Base-by-base conservation (phyloP, 2,329 filamentous ascomycete species). In the Thermomyces lanuginosus region DNA sequence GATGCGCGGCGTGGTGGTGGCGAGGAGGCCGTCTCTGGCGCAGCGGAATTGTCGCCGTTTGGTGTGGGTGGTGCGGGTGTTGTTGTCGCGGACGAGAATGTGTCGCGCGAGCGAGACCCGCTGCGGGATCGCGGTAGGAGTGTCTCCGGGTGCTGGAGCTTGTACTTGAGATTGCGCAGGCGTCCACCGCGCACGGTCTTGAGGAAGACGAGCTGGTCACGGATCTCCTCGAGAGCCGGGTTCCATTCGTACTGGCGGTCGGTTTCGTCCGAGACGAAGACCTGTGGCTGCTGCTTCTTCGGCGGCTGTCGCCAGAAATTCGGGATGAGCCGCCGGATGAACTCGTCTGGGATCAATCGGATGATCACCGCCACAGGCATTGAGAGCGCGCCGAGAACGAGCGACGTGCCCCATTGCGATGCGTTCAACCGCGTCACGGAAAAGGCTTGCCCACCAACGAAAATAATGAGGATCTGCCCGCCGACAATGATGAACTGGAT, bases 401-500 rank as follows among this genome's bases (percentile, higher is more conserved):
- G 58, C 16, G 72, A 77, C 51, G 74, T 71, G 5, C 60, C 75
- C 76, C 76, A 81, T 35, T 79, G 70, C 4, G 62, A 50, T 12
- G 68, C 72, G n/a, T 65, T 64, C 29, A 80, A 58, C 1, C 60
- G 61, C 5, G 52, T 53, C 1, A 75, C 71, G 7, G 69, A 66
- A 43, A 82, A 79, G 0, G 74, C 75, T 15, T 61, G 54, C 5
- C 75, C 73, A 36, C 76, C 76, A 32, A 77, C 63, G 39, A 76
- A 76, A 32, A 81, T 61, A 42, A 81, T 81, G 48, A 77, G 47
- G n/a, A 75, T 61, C 42, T 81, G 76, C 6, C 75, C 76, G 8
- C 63, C 71, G 22, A 78, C 56, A 41, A 78, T 81, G 40, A 77
- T 61, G 13, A 62, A 43, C 41, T 76, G 66, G 20, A 80, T 77